Base-by-base conservation (phyloP, 192 early-diverging fungal genomes). In the Coemansia sp. region DNA sequence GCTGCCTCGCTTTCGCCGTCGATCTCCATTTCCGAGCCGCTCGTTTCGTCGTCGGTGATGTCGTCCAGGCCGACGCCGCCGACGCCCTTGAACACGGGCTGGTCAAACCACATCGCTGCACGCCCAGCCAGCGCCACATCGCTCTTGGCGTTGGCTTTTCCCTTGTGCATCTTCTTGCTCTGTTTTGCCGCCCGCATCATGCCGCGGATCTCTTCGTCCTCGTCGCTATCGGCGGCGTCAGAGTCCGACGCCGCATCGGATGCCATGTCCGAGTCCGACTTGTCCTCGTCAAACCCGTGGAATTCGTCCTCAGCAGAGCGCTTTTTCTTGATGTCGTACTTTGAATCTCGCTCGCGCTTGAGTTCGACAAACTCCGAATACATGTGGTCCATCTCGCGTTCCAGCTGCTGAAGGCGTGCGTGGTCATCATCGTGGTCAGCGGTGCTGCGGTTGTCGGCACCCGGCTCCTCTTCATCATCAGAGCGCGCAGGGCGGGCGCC, bases 81-180 rank as follows among this genome's bases (percentile, higher is more conserved):
- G 26, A 70, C 30, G 19, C 81, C 82, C 60, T 92, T 85, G 75
- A 98, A 98, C 15, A 95, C 58, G 0, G 90, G 89, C 67, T 98
- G 93, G 65, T 94, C 89, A 79, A 98, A 98, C 79, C 95, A 98
- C 69, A 93, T 80, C n/a, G 84, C 80, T 5, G 95, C 91, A 11
- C 84, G 86, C 30, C 86, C 89, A 2, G 87, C 90, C 25, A 98
- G 81, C 44, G 53, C 56, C 8, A 40, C 57, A 19, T 46, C 79
- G 11, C 34, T 22, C 22, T 61, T 55, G 64, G 54, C 26, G 27
- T 30, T 60, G 25, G 50, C 56, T n/a, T n/a, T n/a, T 57, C 54
- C 54, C 26, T 43, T 58, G 43, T 25, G 21, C 25, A 14, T 14
- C n/a, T 2, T 38, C 15, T 38, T 38, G 10, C 55, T 64, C 30